Evolutionary conservation across 768 basidiomycete species (phyloP).

Genomic region (Amanita subjunquillea): DNA sequence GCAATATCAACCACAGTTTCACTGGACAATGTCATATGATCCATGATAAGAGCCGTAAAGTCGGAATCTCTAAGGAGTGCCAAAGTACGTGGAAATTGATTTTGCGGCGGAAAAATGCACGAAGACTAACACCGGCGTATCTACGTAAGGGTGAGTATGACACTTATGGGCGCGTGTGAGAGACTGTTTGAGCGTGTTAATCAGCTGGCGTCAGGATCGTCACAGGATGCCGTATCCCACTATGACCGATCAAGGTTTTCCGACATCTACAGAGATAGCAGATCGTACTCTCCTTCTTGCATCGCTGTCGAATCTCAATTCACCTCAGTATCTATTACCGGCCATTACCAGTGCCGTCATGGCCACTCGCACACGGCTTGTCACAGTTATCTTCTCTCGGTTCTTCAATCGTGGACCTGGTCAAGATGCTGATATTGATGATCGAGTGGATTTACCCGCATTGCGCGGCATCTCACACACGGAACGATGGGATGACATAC

Average conservation of each 20-base stretch:
- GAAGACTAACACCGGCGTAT: no score
- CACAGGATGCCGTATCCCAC: background rate
- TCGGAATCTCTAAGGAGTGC: conserved; percentile 3
- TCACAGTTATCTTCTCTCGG: conserved; percentile 56
- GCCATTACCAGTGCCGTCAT: conserved; percentile 41
- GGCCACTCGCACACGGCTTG: conserved; percentile 37
- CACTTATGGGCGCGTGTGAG: background rate
- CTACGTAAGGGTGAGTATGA: background rate
- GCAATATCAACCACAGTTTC: background rate
- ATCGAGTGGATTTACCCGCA: conserved; percentile 12
- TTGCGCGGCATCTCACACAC: conserved; percentile 30
- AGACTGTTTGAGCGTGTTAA: background rate
- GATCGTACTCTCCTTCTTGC: conserved; percentile 40
- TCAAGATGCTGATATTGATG: background rate
- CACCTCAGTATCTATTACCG: conserved; percentile 46
- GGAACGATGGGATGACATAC: conserved; percentile 53
- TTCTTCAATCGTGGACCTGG: conserved; percentile 34
- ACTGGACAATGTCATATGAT: background rate
- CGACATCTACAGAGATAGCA: conserved; percentile 13
- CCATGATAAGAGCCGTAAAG: background rate
- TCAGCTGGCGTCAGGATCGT: background rate
- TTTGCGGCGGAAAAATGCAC: background rate
- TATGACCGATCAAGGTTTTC: conserved; percentile 8
- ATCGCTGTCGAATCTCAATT: conserved; percentile 36
- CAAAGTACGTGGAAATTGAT: background rate